Evolutionary conservation across 148 eudicot species (phyloP).

Genomic region (Tetragonia tetragonoides): DNA sequence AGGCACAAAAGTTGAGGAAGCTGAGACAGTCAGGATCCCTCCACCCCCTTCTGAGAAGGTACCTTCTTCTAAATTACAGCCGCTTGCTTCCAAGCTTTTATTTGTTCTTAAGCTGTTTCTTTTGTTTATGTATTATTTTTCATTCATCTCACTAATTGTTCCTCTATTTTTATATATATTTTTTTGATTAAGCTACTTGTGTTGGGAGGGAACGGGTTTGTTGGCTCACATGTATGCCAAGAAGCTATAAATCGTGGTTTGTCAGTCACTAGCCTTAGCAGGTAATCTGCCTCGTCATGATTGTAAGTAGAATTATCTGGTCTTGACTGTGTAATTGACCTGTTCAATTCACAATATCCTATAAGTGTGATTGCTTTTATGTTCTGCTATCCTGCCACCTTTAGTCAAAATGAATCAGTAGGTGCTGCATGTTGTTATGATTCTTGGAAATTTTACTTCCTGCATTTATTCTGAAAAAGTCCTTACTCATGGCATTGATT

Average conservation of each 20-base stretch:
- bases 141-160: not conserved
- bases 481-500: not conserved
- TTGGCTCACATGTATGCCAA: slow-evolving; percentile 79
- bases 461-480: not conserved
- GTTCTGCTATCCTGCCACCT: not conserved
- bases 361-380: not conserved
- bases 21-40: slow-evolving; percentile 57
- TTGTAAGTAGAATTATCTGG: not conserved
- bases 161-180: not conserved
- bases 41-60: slow-evolving; percentile 75
- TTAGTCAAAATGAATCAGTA: not conserved
- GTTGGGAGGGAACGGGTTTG: slow-evolving; percentile 84
- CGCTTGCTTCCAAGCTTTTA: not conserved
- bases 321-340: not conserved
- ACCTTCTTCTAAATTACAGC: slow-evolving; percentile 9
- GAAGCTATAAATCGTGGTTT: slow-evolving; percentile 65
- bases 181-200: slow-evolving; percentile 58
- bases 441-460: not conserved
- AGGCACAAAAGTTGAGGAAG: slow-evolving; percentile 61
- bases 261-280: slow-evolving; percentile 78
- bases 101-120: not conserved
- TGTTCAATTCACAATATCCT: not conserved
- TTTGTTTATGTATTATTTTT: not conserved
- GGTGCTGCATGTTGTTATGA: not conserved
- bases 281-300: slow-evolving; percentile 35